Conservation (phyloP, 768 basidiomycete species). For the Mycena rosella region DNA sequence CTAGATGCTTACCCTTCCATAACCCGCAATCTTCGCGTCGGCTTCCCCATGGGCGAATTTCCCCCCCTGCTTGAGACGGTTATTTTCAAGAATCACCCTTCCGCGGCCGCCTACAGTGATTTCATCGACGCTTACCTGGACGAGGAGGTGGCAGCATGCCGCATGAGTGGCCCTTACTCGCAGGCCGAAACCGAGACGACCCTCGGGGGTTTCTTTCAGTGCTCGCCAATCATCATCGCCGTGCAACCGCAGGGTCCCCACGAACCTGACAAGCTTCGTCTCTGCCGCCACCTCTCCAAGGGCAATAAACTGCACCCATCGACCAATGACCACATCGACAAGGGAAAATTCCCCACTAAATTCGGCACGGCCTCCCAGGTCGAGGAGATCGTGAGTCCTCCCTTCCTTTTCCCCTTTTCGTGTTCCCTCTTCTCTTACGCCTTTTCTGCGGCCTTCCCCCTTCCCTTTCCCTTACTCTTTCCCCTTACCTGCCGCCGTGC, state of each 20-base stretch:
- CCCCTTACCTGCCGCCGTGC: too few relatives aligned
- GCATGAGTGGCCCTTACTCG: slow-evolving; percentile 43
- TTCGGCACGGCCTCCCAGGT: slow-evolving; percentile 29
- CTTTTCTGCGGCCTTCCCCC: too few relatives aligned
- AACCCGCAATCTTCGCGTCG: slow-evolving; percentile 31
- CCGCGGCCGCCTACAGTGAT: slow-evolving; percentile 9
- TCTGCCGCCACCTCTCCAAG: slow-evolving; percentile 43
- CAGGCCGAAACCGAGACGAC: slow-evolving; percentile 37
- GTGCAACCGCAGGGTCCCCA: slow-evolving; percentile 24
- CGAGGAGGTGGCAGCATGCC: slow-evolving; percentile 28
- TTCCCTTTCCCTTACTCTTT: too few relatives aligned
- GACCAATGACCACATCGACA: slow-evolving; percentile 35
- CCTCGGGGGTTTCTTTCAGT: slow-evolving; percentile 46
- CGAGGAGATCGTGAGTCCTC: slow-evolving; percentile 33
- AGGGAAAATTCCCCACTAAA: slow-evolving; percentile 36
- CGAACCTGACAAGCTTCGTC: slow-evolving; percentile 35
- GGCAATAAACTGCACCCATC: slow-evolving; percentile 8
- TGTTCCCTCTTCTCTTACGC: too few relatives aligned
- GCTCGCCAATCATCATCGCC: slow-evolving; percentile 42
- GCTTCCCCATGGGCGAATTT: slow-evolving; percentile 45
- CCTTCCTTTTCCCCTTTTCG: not conserved
- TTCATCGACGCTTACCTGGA: slow-evolving; percentile 35
- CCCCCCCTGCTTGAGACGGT: slow-evolving; percentile 33
- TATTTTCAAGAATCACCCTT: slow-evolving; percentile 42
- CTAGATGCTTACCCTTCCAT: slow-evolving; percentile 34